Evolutionary conservation across 805 yeast genomes (phyloP).

Genomic region (Tetrapisispora nanseiensis): DNA sequence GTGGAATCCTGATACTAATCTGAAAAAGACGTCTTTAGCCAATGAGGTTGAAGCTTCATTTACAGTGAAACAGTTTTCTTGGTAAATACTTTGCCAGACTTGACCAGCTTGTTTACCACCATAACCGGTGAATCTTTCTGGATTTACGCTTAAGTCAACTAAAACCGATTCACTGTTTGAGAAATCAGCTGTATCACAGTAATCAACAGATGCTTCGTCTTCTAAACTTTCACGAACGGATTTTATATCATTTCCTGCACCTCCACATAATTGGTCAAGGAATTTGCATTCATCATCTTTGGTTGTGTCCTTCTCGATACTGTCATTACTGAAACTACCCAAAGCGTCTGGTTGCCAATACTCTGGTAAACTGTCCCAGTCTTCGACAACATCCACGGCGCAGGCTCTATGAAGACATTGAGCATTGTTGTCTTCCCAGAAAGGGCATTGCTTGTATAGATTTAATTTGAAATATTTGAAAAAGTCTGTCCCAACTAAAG

Average conservation of each 20-base stretch:
- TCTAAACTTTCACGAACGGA: slow-evolving; percentile 22
- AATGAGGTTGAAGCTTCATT: slow-evolving; percentile 48
- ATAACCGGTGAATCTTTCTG: slow-evolving; percentile 94
- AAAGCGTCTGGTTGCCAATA: slow-evolving; percentile 66
- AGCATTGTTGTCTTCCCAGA: slow-evolving; percentile 68
- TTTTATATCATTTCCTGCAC: slow-evolving; percentile 12
- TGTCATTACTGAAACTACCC: slow-evolving; percentile 30
- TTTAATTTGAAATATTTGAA: slow-evolving; percentile 83
- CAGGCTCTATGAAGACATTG: slow-evolving; percentile 82
- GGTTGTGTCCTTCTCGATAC: slow-evolving; percentile 18
- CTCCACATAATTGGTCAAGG: slow-evolving; percentile 31
- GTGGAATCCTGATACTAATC: slow-evolving; percentile 87
- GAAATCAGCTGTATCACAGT: slow-evolving; percentile 55
- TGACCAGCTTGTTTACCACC: slow-evolving; percentile 86
- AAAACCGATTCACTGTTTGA: slow-evolving; percentile 63
- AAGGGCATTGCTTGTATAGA: slow-evolving; percentile 74
- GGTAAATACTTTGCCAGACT: slow-evolving; percentile 88
- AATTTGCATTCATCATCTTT: slow-evolving; percentile 29
- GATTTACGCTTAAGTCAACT: slow-evolving; percentile 79
- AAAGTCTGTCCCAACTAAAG: slow-evolving; percentile 62
- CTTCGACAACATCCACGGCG: slow-evolving; percentile 77
- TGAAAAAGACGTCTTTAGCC: slow-evolving; percentile 82
- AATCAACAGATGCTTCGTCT: slow-evolving; percentile 36
- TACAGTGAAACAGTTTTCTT: slow-evolving; percentile 69
- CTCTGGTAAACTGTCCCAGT: slow-evolving; percentile 61